A percentile compares a stretch with the other conserved stretches of the same genome.
These are phyloP conservation scores for Hevea brasiliensis DNA, from an alignment of 345 rosid genomes.

Conservation along the genomic window DNA sequence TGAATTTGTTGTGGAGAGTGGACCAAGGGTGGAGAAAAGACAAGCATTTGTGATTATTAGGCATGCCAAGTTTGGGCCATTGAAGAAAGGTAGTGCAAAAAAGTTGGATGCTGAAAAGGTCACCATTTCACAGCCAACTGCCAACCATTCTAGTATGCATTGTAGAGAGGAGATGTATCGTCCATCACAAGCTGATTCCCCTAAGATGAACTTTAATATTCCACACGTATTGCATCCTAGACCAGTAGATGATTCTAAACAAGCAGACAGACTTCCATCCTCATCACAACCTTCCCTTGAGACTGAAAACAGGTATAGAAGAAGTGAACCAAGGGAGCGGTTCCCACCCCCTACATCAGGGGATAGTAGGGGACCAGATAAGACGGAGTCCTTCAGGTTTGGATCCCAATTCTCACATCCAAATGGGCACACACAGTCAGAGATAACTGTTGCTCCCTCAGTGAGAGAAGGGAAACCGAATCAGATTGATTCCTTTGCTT, in stretches of 20 bases:
- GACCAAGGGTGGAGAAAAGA: conserved; percentile 55
- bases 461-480: conserved; percentile 23
- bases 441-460: conserved; percentile 17
- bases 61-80: conserved; percentile 68
- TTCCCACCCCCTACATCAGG: conserved; percentile 21
- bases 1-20: conserved; percentile 59
- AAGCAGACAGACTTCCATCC: conserved; percentile 11
- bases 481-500: conserved; percentile 16
- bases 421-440: conserved; percentile 27
- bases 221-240: conserved; percentile 3
- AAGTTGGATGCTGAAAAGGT: conserved; percentile 27
- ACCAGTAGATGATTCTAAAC: conserved; percentile 6
- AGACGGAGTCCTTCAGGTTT: conserved; percentile 24
- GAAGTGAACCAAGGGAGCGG: conserved; percentile 42
- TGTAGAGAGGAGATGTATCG: background rate
- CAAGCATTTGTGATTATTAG: conserved; percentile 66
- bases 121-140: background rate
- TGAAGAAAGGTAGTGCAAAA: conserved; percentile 62
- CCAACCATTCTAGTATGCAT: conserved; percentile 8
- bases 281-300: conserved; percentile 20
- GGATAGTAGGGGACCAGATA: conserved; percentile 22
- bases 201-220: background rate
- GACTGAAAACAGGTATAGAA: conserved; percentile 46
- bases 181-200: background rate
- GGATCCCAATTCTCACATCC: conserved; percentile 28